A percentile compares a stretch with the other conserved stretches of the same genome.
These are phyloP conservation scores for Sclerotinia borealis DNA, from an alignment of 2,329 filamentous ascomycete species.

Conservation along the genomic window DNA sequence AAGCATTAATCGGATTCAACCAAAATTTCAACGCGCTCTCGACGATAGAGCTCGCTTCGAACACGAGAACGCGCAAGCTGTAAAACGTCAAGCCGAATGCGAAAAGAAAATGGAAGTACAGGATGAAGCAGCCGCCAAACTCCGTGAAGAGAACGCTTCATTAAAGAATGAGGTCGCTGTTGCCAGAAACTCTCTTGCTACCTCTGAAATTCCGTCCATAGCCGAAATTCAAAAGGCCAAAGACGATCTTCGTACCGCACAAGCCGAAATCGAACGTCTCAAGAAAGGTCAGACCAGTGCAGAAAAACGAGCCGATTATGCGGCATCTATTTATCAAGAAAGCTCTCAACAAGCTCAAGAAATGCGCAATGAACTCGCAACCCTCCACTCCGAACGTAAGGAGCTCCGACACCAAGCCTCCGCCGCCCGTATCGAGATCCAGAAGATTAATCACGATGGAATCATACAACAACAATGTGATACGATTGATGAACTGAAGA, in stretches of 20 bases:
- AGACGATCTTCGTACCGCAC: conserved; percentile 29
- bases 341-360: conserved; percentile 23
- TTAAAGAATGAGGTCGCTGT: conserved; percentile 27
- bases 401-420: conserved; percentile 21
- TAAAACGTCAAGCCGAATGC: conserved; percentile 16
- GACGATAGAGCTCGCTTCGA: conserved; percentile 47
- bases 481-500: conserved; percentile 33
- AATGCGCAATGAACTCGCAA: conserved; percentile 16
- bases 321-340: conserved; percentile 28
- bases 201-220: conserved; percentile 35
- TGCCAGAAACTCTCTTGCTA: conserved; percentile 16
- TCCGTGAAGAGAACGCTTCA: conserved; percentile 21
- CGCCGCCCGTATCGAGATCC: conserved; percentile 26
- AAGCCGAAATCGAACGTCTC: conserved; percentile 21
- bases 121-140: conserved; percentile 22
- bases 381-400: conserved; percentile 17
- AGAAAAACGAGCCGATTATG: conserved; percentile 28
- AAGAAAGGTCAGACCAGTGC: conserved; percentile 19
- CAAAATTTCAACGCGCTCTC: conserved; percentile 44
- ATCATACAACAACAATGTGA: conserved; percentile 18
- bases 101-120: conserved; percentile 20
- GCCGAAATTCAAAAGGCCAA: conserved; percentile 38
- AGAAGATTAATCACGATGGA: conserved; percentile 24
- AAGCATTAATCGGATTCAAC: conserved; percentile 41
- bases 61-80: conserved; percentile 32